Conservation (phyloP, 495 filamentous ascomycete species). For the Trichoderma asperelloides region DNA sequence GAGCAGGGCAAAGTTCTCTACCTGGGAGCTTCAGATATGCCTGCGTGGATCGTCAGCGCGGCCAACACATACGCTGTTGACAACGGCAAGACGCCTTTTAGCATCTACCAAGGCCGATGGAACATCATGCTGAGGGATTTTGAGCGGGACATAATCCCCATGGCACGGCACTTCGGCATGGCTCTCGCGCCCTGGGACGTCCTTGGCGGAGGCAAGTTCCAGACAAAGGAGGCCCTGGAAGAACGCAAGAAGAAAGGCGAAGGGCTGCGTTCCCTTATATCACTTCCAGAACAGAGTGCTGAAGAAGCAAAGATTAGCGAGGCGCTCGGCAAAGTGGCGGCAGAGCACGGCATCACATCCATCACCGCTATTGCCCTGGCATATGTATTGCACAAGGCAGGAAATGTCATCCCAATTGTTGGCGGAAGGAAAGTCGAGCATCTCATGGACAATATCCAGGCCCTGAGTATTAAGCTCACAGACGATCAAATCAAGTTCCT, state of each 20-base stretch:
- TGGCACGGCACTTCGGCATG: conserved; percentile 49
- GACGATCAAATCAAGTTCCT: conserved; percentile 49
- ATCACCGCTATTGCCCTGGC: conserved; percentile 41
- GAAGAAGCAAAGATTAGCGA: conserved; percentile 32
- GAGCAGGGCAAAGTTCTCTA: conserved; percentile 52
- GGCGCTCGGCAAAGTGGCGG: conserved; percentile 41
- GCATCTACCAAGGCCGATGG: conserved; percentile 59
- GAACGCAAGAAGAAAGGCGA: conserved; percentile 28
- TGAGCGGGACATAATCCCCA: conserved; percentile 50
- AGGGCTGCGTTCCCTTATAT: conserved; percentile 22
- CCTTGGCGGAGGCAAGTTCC: conserved; percentile 46
- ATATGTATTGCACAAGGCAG: conserved; percentile 43
- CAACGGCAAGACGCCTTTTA: conserved; percentile 53
- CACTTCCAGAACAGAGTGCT: conserved; percentile 25
- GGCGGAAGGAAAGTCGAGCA: conserved; percentile 54
- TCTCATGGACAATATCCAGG: conserved; percentile 52
- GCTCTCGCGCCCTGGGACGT: conserved; percentile 49
- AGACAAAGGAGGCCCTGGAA: conserved; percentile 31
- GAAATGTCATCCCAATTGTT: conserved; percentile 41
- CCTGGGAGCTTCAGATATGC: conserved; percentile 53
- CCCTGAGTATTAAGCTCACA: conserved; percentile 43
- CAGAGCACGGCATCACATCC: conserved; percentile 29
- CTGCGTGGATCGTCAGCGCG: conserved; percentile 53
- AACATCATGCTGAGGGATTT: conserved; percentile 44
- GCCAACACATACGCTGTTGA: conserved; percentile 52